Conservation (phyloP, 441 rosid species). For the Gossypium trilobum region DNA sequence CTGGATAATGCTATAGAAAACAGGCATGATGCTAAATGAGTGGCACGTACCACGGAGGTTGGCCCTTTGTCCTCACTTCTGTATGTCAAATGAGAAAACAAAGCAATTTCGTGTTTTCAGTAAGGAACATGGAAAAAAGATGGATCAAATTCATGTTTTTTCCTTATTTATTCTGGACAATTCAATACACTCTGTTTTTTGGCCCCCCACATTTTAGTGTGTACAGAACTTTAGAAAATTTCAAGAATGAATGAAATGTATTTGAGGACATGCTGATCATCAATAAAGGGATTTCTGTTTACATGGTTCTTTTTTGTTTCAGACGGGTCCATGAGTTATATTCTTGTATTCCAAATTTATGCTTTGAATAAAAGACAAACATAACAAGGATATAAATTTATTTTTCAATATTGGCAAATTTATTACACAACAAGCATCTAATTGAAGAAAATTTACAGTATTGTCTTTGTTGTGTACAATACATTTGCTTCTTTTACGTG, state of each 20-base stretch:
- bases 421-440: neutral
- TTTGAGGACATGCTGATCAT: neutral
- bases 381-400: neutral
- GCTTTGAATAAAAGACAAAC: no score
- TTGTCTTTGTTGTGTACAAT: neutral
- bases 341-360: neutral
- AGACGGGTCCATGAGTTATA: no score
- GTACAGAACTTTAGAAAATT: neutral
- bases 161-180: neutral
- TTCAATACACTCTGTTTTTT: neutral
- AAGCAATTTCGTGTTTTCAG: neutral
- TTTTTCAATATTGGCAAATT: neutral
- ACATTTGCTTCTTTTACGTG: neutral
- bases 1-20: neutral
- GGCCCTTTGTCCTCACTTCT: neutral
- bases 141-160: neutral
- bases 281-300: neutral
- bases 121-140: neutral
- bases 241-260: neutral
- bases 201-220: neutral
- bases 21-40: neutral
- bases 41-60: neutral
- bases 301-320: no score
- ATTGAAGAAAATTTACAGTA: neutral
- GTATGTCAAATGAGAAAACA: neutral